Base-by-base conservation (phyloP, 495 filamentous ascomycete genomes). In the Staphylotrichum tortipilum region DNA sequence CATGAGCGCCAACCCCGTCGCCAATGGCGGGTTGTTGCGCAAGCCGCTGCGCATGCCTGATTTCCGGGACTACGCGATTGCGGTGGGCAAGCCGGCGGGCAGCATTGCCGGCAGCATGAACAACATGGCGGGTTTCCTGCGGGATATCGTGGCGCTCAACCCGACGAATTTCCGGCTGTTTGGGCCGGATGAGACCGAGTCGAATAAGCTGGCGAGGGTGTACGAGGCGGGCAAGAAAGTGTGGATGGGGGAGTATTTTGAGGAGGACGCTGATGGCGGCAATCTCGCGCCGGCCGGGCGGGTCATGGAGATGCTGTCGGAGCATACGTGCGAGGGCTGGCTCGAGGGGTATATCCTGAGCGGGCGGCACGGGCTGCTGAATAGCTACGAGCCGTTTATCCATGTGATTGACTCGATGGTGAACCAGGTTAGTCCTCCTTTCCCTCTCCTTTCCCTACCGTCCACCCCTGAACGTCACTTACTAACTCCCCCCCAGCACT, bases 361-460 rank as follows among this genome's bases (percentile, higher is more conserved):
- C 34, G 84, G 84, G 12, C 73, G 83, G 4, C 83, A 88, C 56
- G 83, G 84, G 17, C 63, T 88, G 35, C 72, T 88, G 29, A 88
- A 88, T 69, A 81, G 78, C 66, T 88, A 88, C 68, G 83, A 88
- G 60, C 83, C 84, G 0, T 88, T 86, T 61, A 82, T 86, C 51
- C 84, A 88, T 56, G 77, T 88, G 57, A 85, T 88, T 55, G 84
- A 88, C 59, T 82, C 78, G 1, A 88, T 86, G 83, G 83, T 88
- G 43, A 85, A 85, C 62, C 83, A 70, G 63, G 66, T 69, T n/a
- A n/a, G n/a, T n/a, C n/a, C n/a, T n/a, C n/a, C n/a, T n/a, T 62
- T 31, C 60, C 57, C 4, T 24, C 19, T 21, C 17, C 9, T 17
- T 3, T 17, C 24, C 26, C 39, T 8, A 24, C 22, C 6, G 4